These are phyloP conservation scores for Fonsecaea pugnacius DNA, from an alignment of 2,329 filamentous ascomycete genomes.

Conservation along the genomic window DNA sequence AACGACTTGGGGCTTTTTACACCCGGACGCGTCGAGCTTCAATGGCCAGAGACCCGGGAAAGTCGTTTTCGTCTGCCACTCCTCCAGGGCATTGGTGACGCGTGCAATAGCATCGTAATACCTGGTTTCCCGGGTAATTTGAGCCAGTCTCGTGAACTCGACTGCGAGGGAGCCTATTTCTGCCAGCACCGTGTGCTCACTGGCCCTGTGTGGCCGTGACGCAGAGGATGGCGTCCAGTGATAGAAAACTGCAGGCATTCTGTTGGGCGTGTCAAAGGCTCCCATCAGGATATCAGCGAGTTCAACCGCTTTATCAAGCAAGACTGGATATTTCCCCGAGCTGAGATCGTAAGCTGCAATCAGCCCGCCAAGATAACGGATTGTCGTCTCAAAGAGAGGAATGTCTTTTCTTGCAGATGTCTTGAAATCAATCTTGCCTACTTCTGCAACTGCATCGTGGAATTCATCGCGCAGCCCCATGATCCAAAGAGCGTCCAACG, in stretches of 20 bases:
- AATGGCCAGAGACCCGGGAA: slow-evolving; percentile 82
- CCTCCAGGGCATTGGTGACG: slow-evolving; percentile 78
- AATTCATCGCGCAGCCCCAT: slow-evolving; percentile 81
- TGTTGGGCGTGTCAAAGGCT: slow-evolving; percentile 88
- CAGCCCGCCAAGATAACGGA: slow-evolving; percentile 86
- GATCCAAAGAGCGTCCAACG: slow-evolving; percentile 83
- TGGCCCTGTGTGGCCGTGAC: slow-evolving; percentile 61
- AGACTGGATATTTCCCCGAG: slow-evolving; percentile 65
- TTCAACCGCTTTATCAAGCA: slow-evolving; percentile 78
- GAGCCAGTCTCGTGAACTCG: slow-evolving; percentile 87
- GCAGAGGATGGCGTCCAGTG: slow-evolving; percentile 72
- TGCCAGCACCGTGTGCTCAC: slow-evolving; percentile 60
- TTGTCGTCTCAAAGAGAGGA: slow-evolving; percentile 90
- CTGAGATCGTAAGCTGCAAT: slow-evolving; percentile 86
- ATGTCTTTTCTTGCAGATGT: slow-evolving; percentile 69
- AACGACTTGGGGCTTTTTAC: slow-evolving; percentile 55
- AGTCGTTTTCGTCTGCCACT: slow-evolving; percentile 71
- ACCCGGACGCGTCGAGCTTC: slow-evolving; percentile 76
- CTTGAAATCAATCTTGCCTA: slow-evolving; percentile 81
- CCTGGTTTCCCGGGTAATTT: slow-evolving; percentile 77
- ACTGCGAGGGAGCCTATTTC: slow-evolving; percentile 80
- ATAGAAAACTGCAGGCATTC: slow-evolving; percentile 85
- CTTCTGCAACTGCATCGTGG: slow-evolving; percentile 71
- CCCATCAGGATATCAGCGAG: slow-evolving; percentile 80
- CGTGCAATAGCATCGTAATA: slow-evolving; percentile 91